These are phyloP conservation scores for Aspergillus brasiliensis DNA, from an alignment of 2,329 filamentous ascomycete species.

Conservation along the genomic window DNA sequence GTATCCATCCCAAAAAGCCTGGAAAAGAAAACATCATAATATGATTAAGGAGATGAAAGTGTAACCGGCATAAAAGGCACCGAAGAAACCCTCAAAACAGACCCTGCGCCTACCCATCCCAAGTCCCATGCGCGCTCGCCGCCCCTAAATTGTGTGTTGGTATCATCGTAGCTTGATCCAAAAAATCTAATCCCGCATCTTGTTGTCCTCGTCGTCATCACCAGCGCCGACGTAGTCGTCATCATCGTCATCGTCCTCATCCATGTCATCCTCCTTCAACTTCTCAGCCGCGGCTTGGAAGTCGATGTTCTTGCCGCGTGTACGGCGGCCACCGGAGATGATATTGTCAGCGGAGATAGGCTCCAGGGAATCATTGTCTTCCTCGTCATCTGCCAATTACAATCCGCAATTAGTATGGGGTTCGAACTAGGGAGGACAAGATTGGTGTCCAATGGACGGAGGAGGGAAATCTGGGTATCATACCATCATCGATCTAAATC, in stretches of 20 bases:
- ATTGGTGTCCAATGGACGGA: neutral
- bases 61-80: neutral
- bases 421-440: neutral
- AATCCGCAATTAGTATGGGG: constrained; percentile 15
- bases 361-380: constrained; percentile 76
- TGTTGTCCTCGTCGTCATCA: constrained; percentile 40
- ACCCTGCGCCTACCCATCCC: constrained; percentile 22
- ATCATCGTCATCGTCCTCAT: constrained; percentile 60
- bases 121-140: constrained; percentile 19
- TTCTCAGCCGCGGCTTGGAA: constrained; percentile 87
- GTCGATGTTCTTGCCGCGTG: constrained; percentile 89
- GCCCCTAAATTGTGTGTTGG: constrained; percentile 11
- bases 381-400: constrained; percentile 60
- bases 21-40: neutral
- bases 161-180: constrained; percentile 9
- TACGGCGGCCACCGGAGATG: constrained; percentile 74
- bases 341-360: constrained; percentile 93
- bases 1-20: neutral
- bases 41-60: constrained; percentile 1
- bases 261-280: constrained; percentile 68
- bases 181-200: constrained; percentile 42
- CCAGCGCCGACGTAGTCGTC: constrained; percentile 43
- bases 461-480: neutral
- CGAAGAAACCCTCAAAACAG: constrained; percentile 17
- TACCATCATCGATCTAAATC: constrained; percentile 8